Conservation (phyloP, 2,329 filamentous ascomycete genomes). For the Orbilia brochopaga region DNA sequence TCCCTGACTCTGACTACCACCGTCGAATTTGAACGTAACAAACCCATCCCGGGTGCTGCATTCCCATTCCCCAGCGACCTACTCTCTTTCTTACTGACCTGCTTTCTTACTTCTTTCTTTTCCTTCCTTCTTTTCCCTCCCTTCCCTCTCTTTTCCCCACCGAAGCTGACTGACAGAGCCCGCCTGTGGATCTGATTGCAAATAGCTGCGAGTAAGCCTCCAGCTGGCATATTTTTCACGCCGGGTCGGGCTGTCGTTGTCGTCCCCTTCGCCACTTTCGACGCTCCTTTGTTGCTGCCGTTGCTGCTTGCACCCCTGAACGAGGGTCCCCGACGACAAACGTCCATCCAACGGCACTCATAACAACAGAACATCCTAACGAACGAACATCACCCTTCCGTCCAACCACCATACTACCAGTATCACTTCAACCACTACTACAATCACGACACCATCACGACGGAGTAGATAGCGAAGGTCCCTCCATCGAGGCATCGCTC, state of each 20-base stretch:
- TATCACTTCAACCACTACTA: not conserved
- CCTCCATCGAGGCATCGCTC: constrained; percentile 2
- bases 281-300: not conserved
- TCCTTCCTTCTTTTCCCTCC: constrained; percentile 11
- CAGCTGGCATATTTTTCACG: constrained; percentile 8
- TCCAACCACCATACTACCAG: not conserved
- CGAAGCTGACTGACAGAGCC: not conserved
- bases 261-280: not conserved
- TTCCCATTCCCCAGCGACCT: not conserved
- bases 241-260: not conserved
- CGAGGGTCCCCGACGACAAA: not conserved
- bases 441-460: not conserved
- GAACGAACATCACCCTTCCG: not conserved
- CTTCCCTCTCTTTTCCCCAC: constrained; percentile 7
- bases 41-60: constrained; percentile 1
- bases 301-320: not conserved
- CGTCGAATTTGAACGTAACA: too few relatives aligned
- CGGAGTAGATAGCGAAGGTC: not conserved
- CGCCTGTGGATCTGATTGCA: not conserved
- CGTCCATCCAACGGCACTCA: not conserved
- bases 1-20: too few relatives aligned
- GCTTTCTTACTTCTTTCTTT: not conserved
- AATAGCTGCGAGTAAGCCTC: constrained; percentile 2
- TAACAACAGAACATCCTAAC: not conserved
- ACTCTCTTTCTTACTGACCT: constrained; percentile 2